Percentiles rank a stretch among this genome's conserved stretches.
These are phyloP conservation scores for Russula emetica DNA, from an alignment of 768 basidiomycete genomes.

Conservation along the genomic window DNA sequence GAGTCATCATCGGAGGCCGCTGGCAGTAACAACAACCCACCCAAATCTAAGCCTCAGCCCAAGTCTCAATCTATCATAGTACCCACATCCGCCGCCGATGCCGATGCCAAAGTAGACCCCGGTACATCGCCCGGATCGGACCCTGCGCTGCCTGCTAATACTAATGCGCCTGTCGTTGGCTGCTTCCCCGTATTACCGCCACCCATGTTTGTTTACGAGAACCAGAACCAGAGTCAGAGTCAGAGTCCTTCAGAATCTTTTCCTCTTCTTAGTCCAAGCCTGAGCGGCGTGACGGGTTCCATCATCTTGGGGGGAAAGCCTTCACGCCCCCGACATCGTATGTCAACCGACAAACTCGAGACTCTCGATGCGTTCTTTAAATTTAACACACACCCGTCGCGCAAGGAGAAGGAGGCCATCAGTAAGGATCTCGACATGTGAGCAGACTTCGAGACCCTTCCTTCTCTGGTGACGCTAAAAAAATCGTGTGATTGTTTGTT, in stretches of 20 bases:
- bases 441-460: slow-evolving; percentile 14
- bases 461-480: not conserved
- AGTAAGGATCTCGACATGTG: slow-evolving; percentile 41
- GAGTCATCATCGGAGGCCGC: not conserved
- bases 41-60: not conserved
- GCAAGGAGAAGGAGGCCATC: slow-evolving; percentile 41
- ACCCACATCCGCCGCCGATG: not conserved
- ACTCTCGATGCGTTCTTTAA: slow-evolving; percentile 38
- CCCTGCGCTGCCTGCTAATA: not conserved
- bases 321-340: slow-evolving; percentile 39
- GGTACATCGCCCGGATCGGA: not conserved
- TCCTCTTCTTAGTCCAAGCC: not conserved
- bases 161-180: not conserved
- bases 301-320: slow-evolving; percentile 14
- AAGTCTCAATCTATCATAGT: not conserved
- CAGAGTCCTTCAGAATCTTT: not conserved
- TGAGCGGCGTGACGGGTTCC: not conserved
- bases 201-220: slow-evolving; percentile 16
- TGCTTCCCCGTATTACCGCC: not conserved
- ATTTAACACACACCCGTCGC: slow-evolving; percentile 39
- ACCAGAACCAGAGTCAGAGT: not conserved
- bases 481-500: not conserved
- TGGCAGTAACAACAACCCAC: not conserved
- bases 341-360: slow-evolving; percentile 38
- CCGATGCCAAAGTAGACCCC: not conserved